A percentile compares a stretch with the other conserved stretches of the same genome.
phyloP scores from a whole-genome alignment of 768 basidiomycete species.

The Trametes villosa region DNA sequence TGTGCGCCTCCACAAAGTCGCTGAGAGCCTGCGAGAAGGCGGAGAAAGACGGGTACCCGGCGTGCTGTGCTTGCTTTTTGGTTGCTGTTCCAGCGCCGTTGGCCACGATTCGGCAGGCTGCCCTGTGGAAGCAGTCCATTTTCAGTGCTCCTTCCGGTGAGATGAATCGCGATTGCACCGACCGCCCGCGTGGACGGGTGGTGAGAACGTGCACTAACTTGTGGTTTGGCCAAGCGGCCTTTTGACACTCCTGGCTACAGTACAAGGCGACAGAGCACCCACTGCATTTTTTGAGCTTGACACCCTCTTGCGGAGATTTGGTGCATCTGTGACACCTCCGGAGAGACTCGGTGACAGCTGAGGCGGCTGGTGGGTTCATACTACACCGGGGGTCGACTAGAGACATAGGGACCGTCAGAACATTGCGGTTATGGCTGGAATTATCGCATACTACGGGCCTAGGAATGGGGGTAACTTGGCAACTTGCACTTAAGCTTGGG shows the following conservation, averaged over 20 bases:
- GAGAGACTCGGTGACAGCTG: not conserved
- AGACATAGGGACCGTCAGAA: no score
- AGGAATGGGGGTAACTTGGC: no score
- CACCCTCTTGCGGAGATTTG: not conserved
- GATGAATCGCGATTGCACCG: no score
- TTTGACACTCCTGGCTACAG: conserved; percentile 8
- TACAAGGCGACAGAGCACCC: conserved; percentile 4
- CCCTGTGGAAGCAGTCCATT: no score
- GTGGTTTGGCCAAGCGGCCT: conserved; percentile 1
- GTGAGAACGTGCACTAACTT: not conserved
- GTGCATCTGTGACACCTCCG: not conserved
- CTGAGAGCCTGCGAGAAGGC: not conserved
- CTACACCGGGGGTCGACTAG: no score
- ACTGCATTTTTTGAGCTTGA: not conserved
- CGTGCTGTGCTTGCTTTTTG: not conserved
- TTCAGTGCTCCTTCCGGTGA: no score
- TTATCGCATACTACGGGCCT: no score
- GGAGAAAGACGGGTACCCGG: not conserved
- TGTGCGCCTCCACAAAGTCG: not conserved
- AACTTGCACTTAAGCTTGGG: no score
- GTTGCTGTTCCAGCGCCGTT: not conserved
- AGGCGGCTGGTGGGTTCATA: not conserved
- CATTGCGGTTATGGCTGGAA: no score
- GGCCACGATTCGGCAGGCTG: not conserved
- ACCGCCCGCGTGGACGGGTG: no score